These are phyloP conservation scores for Gamarada debralockiae DNA, from an alignment of 495 filamentous ascomycete genomes.

Conservation along the genomic window DNA sequence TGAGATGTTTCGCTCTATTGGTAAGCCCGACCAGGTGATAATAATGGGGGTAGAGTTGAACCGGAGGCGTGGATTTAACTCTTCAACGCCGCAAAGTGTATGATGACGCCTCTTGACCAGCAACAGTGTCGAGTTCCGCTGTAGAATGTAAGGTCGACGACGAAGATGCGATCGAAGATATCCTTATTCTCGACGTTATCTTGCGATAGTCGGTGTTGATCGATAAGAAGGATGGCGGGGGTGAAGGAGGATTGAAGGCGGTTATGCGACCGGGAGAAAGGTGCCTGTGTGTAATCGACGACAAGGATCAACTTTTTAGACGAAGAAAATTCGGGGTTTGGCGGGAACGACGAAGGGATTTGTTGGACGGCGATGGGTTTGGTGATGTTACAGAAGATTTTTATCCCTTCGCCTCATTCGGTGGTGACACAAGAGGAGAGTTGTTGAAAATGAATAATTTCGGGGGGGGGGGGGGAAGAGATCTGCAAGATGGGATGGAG, in stretches of 20 bases:
- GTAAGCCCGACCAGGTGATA: conserved; percentile 6
- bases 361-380: no score
- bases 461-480: no score
- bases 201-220: neutral
- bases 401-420: no score
- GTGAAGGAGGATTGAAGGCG: neutral
- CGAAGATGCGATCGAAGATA: neutral
- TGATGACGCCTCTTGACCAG: neutral
- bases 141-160: neutral
- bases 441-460: no score
- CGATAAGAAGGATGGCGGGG: conserved; percentile 13
- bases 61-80: neutral
- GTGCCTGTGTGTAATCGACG: conserved; percentile 2
- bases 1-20: neutral
- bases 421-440: no score
- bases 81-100: neutral
- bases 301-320: conserved; percentile 7
- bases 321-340: neutral
- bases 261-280: conserved; percentile 16
- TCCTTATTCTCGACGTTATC: neutral
- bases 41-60: conserved; percentile 1
- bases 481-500: no score
- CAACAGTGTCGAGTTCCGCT: neutral
- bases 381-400: no score
- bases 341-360: no score